These are phyloP conservation scores for Cercospora janseana DNA, from an alignment of 2,329 filamentous ascomycete genomes.

Conservation along the genomic window DNA sequence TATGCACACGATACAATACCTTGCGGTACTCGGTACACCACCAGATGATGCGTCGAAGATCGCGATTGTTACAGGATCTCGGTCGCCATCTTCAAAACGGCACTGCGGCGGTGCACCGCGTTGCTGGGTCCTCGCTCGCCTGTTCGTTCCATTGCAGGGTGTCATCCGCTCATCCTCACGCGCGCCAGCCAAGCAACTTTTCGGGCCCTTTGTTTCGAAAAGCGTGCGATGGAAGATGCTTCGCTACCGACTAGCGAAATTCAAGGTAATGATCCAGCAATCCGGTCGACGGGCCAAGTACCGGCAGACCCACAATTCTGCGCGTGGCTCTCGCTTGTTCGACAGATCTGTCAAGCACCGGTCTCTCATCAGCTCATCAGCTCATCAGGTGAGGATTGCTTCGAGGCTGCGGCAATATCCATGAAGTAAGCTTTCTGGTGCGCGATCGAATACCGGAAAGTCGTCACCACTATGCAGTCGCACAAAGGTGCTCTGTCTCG, in stretches of 20 bases:
- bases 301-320: slow-evolving; percentile 6
- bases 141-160: slow-evolving; percentile 21
- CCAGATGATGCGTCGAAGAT: slow-evolving; percentile 16
- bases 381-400: no score
- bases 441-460: no score
- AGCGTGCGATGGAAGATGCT: slow-evolving; percentile 9
- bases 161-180: slow-evolving; percentile 13
- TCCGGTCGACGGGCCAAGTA: slow-evolving; percentile 10
- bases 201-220: background rate
- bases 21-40: no score
- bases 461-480: no score
- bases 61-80: slow-evolving; percentile 16
- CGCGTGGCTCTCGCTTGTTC: slow-evolving; percentile 14
- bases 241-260: slow-evolving; percentile 23
- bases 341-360: slow-evolving; percentile 4
- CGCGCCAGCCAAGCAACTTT: slow-evolving; percentile 4
- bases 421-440: background rate
- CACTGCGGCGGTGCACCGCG: slow-evolving; percentile 5
- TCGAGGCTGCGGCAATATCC: background rate
- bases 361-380: slow-evolving; percentile 10
- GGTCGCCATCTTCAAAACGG: no score
- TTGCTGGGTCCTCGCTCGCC: slow-evolving; percentile 7
- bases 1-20: slow-evolving; percentile 16
- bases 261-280: slow-evolving; percentile 8
- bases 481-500: no score